These are phyloP conservation scores for Saturnispora sekii DNA, from an alignment of 805 yeast species.

Conservation along the genomic window DNA sequence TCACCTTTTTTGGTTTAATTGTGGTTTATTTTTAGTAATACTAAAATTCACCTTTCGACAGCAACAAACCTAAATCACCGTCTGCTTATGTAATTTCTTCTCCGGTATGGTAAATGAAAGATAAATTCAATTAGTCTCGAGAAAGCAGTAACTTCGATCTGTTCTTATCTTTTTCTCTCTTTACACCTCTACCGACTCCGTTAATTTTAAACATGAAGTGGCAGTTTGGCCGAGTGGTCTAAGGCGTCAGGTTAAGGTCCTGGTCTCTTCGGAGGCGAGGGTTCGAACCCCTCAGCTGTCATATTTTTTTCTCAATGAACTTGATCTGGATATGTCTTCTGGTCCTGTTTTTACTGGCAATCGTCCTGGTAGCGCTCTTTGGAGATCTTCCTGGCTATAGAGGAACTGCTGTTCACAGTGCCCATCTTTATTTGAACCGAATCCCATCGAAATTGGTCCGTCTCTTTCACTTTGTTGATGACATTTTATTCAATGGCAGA, in stretches of 20 bases:
- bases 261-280: slow-evolving; percentile 81
- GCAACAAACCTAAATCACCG: no score
- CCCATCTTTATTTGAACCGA: slow-evolving; percentile 10
- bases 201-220: slow-evolving; percentile 5
- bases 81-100: no score
- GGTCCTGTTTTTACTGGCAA: background rate
- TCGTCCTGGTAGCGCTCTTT: slow-evolving; percentile 31
- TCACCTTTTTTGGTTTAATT: no score
- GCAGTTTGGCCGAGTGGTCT: slow-evolving; percentile 39
- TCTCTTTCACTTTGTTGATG: slow-evolving; percentile 17
- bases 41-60: no score
- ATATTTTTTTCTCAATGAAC: slow-evolving; percentile 28
- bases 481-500: slow-evolving; percentile 17
- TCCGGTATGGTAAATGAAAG: no score
- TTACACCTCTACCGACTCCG: background rate
- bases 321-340: background rate
- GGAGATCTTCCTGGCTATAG: slow-evolving; percentile 38
- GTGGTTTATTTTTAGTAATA: no score
- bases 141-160: no score
- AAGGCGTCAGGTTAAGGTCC: slow-evolving; percentile 44
- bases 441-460: background rate
- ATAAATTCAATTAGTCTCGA: no score
- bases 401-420: slow-evolving; percentile 26
- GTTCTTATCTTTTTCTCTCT: no score
- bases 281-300: slow-evolving; percentile 82